Conservation (phyloP, 352 stramenopile genomes). For the Phytophthora rubi region DNA sequence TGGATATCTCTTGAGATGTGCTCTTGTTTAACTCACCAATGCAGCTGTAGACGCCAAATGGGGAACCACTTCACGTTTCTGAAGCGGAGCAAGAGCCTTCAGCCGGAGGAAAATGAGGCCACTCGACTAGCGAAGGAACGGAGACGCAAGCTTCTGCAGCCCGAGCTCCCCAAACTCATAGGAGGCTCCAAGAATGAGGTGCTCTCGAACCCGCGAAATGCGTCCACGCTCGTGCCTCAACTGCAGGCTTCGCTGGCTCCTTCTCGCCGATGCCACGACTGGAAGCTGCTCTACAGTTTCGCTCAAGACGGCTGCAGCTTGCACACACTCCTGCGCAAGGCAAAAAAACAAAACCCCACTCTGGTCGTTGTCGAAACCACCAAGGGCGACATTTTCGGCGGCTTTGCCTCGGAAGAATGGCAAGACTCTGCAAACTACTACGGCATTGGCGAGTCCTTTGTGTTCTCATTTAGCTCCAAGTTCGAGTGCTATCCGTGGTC, state of each 20-base stretch:
- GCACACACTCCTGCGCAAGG: slow-evolving; percentile 60
- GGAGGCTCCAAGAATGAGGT: slow-evolving; percentile 52
- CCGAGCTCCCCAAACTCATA: slow-evolving; percentile 54
- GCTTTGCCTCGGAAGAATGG: slow-evolving; percentile 60
- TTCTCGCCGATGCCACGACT: slow-evolving; percentile 65
- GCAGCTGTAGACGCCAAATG: slow-evolving; percentile 18
- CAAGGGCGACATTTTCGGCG: slow-evolving; percentile 69
- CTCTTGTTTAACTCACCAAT: slow-evolving; percentile 4
- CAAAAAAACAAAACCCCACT: slow-evolving; percentile 44
- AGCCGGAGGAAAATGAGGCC: slow-evolving; percentile 9
- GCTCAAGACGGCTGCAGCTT: slow-evolving; percentile 74
- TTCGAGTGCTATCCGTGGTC: slow-evolving; percentile 75
- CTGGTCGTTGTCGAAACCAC: slow-evolving; percentile 72
- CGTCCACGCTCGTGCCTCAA: slow-evolving; percentile 58
- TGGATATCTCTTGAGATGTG: slow-evolving; percentile 5
- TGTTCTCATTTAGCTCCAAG: slow-evolving; percentile 65
- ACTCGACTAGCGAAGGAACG: slow-evolving; percentile 33
- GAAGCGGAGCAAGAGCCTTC: slow-evolving; percentile 26
- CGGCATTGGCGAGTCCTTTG: slow-evolving; percentile 72
- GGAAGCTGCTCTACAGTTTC: slow-evolving; percentile 68
- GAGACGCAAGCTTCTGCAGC: slow-evolving; percentile 13
- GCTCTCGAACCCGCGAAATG: slow-evolving; percentile 48
- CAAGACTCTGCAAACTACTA: slow-evolving; percentile 65
- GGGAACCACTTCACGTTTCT: slow-evolving; percentile 10
- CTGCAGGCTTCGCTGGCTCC: slow-evolving; percentile 62